A percentile compares a stretch with the other conserved stretches of the same genome.
These are phyloP conservation scores for Penicillium bovifimosum DNA, from an alignment of 495 filamentous ascomycete genomes.

Conservation along the genomic window DNA sequence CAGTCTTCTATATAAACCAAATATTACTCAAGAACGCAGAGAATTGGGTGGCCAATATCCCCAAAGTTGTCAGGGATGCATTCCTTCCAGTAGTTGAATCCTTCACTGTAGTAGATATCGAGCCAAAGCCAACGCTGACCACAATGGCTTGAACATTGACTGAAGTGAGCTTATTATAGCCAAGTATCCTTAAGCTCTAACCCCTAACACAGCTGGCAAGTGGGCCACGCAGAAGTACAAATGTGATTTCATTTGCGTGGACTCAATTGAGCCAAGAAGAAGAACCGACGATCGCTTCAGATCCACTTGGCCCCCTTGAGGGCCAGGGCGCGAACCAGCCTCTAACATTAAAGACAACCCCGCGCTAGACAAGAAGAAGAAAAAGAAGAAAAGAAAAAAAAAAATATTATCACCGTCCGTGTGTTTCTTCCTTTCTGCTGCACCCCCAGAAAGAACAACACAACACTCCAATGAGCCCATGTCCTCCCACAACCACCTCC, in stretches of 20 bases:
- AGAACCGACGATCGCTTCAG: background rate
- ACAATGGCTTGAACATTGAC: no score
- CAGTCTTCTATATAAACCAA: background rate
- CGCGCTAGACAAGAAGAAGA: no score
- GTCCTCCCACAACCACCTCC: slow-evolving; percentile 19
- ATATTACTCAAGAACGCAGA: background rate
- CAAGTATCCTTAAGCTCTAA: no score
- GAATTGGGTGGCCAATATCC: background rate
- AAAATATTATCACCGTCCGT: background rate
- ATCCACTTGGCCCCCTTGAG: slow-evolving; percentile 8
- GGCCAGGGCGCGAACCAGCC: slow-evolving; percentile 3
- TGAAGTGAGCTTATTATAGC: no score
- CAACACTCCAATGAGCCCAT: slow-evolving; percentile 7
- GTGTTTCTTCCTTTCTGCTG: background rate
- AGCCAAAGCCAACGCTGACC: no score
- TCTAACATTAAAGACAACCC: slow-evolving; percentile 2
- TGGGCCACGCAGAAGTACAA: background rate
- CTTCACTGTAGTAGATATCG: no score
- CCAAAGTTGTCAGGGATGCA: background rate
- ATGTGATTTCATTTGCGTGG: background rate
- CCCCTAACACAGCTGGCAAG: background rate
- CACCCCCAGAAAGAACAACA: no score
- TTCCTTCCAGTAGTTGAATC: no score
- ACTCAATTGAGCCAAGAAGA: background rate
- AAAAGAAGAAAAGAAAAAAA: background rate